These are phyloP conservation scores for Paecilomyces variotii DNA, from an alignment of 2,329 filamentous ascomycete species.

Conservation along the genomic window DNA sequence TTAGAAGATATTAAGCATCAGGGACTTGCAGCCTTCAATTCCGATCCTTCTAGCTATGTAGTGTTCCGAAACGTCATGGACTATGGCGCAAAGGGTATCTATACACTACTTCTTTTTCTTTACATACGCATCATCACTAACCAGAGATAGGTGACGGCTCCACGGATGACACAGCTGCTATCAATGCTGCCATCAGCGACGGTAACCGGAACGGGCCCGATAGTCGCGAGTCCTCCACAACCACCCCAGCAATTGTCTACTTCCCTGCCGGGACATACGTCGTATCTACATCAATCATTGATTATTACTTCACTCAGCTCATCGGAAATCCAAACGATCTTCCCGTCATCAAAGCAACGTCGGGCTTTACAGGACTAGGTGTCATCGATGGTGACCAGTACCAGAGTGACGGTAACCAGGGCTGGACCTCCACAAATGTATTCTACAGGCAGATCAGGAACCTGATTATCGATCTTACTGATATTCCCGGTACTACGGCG, in stretches of 20 bases:
- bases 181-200: constrained; percentile 40
- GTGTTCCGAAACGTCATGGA: constrained; percentile 14
- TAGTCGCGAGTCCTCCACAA: constrained; percentile 37
- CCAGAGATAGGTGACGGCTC: constrained; percentile 35
- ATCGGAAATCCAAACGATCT: constrained; percentile 52
- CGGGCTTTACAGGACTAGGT: constrained; percentile 48
- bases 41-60: neutral
- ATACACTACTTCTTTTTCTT: neutral
- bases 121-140: neutral
- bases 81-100: constrained; percentile 23
- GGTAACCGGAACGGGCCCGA: constrained; percentile 39
- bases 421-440: constrained; percentile 45
- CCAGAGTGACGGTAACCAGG: constrained; percentile 31
- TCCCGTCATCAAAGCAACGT: constrained; percentile 47
- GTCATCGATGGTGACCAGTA: constrained; percentile 52
- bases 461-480: constrained; percentile 52
- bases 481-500: constrained; percentile 20
- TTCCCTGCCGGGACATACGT: constrained; percentile 53
- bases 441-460: constrained; percentile 61
- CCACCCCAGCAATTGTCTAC: constrained; percentile 49
- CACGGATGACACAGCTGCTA: constrained; percentile 51
- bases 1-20: constrained; percentile 24
- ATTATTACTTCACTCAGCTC: constrained; percentile 57
- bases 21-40: constrained; percentile 9
- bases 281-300: constrained; percentile 49